phyloP scores from a whole-genome alignment of 2,329 filamentous ascomycete species.

The Rutstroemia sydowiana region DNA sequence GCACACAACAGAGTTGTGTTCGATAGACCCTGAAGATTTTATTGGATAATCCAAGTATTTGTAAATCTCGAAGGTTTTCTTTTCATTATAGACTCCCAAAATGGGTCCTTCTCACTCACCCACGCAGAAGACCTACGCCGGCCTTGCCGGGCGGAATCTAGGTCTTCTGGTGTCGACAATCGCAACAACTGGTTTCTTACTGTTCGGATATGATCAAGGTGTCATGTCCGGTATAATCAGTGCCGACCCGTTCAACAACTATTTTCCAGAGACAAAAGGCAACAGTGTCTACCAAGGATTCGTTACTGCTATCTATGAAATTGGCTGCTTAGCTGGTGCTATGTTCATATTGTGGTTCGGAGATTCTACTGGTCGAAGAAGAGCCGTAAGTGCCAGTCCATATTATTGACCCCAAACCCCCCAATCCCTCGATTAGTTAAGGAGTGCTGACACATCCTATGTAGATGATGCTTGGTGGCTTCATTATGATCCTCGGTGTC shows the following conservation, averaged over 20 bases:
- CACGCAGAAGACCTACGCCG: conserved; percentile 36
- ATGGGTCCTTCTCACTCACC: neutral
- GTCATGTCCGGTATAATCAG: conserved; percentile 73
- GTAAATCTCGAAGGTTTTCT: conserved; percentile 6
- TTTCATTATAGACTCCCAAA: neutral
- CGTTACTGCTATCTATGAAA: conserved; percentile 49
- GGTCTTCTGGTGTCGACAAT: conserved; percentile 63
- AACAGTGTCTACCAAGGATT: conserved; percentile 37
- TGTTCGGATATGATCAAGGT: conserved; percentile 85
- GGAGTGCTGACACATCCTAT: conserved; percentile 18
- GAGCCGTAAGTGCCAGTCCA: conserved; percentile 39
- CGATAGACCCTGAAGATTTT: neutral
- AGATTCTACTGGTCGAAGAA: conserved; percentile 48
- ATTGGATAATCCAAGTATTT: conserved; percentile 6
- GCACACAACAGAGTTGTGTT: conserved; percentile 6
- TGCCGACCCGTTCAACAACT: conserved; percentile 66
- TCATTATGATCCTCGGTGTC: conserved; percentile 52
- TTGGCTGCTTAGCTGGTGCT: conserved; percentile 46
- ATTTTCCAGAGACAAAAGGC: conserved; percentile 63
- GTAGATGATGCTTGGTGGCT: conserved; percentile 47
- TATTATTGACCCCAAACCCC: neutral
- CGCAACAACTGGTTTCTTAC: conserved; percentile 71
- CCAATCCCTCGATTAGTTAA: conserved; percentile 36
- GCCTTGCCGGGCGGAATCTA: conserved; percentile 57
- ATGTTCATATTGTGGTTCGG: conserved; percentile 42